Evolutionary conservation across 2,329 filamentous ascomycete species (phyloP), one percentile per base, ranked within the genome.

Genomic region (Trichoderma atroviride): DNA sequence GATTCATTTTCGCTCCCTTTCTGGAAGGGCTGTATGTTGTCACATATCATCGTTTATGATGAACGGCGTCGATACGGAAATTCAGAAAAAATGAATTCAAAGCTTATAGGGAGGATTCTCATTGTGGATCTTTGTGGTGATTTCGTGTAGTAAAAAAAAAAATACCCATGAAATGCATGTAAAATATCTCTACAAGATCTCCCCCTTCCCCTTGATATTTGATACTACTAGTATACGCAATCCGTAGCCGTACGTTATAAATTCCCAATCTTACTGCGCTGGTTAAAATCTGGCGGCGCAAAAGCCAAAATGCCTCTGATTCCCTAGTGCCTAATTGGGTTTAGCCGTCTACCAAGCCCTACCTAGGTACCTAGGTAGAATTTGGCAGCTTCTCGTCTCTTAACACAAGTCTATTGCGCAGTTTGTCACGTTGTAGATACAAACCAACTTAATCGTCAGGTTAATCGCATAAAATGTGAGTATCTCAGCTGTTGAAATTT

Each of bases 1-100:
- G 81, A 81, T 84, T 85, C 83, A 81, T 85, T 84, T 87, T 83
- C 83, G 81, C 82, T 84, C 80, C 82, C 78, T 81, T 83, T 83
- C 81, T 81, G 83, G 85, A 85, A 85, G 84, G 83, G 84, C 86
- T 88, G 85, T 89, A 88, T 88, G 86, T 88, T 88, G 86, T 88
- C 86, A 87, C 85, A 85, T 82, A 78, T 81, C 81, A 81, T 83
- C 82, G 80, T 84, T 69, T 81, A 82, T 76, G 81, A 87, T 88
- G 87, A 86, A 84, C 82, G 87, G 87, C 87, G 87, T 89, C 87
- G 87, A 87, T 85, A 88, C 83, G 87, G 86, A 87, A 86, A 87
- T 87, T 80, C 79, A 81, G 78, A 80, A 77, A 78, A 76, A 79
- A 79, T 81, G 76, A 80, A 80, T 81, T 80, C 77, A 81, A 78